Conservation (phyloP, 352 stramenopile genomes). For the Phytopythium boreale region DNA sequence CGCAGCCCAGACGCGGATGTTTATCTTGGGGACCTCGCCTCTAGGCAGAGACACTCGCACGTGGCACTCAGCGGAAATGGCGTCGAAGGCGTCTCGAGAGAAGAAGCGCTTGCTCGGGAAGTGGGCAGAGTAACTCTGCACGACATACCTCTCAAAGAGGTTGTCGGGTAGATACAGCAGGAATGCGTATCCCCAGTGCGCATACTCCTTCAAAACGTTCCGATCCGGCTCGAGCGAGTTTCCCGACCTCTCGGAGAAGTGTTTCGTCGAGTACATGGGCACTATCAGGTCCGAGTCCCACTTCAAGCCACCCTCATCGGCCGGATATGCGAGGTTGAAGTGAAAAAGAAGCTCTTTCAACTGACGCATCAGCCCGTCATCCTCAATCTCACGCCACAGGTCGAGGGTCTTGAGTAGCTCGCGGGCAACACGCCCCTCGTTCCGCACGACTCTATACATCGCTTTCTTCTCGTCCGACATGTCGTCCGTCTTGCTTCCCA, state of each 20-base stretch:
- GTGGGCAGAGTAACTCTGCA: background rate
- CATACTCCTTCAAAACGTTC: background rate
- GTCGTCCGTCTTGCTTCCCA: conserved; percentile 3
- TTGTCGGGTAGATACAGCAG: background rate
- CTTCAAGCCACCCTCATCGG: background rate
- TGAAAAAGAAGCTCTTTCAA: conserved; percentile 14
- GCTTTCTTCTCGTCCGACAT: background rate
- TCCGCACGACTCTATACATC: background rate
- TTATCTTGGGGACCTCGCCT: too few species aligned
- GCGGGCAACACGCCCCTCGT: conserved; percentile 9
- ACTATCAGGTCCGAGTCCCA: conserved; percentile 13
- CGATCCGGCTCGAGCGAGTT: background rate
- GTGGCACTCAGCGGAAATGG: background rate
- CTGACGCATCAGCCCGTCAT: background rate
- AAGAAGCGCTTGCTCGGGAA: background rate
- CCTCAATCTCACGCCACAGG: conserved; percentile 5
- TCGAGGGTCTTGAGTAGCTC: conserved; percentile 7
- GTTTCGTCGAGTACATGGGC: conserved; percentile 13
- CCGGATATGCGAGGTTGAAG: conserved; percentile 16
- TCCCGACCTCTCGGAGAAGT: too few species aligned
- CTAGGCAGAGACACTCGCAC: background rate
- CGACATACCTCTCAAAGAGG: background rate
- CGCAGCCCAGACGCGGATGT: background rate
- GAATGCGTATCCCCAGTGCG: background rate
- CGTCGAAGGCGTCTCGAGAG: background rate